These are phyloP conservation scores for Haplosporangium gracile DNA, from an alignment of 192 early-diverging fungal genomes.

Conservation along the genomic window DNA sequence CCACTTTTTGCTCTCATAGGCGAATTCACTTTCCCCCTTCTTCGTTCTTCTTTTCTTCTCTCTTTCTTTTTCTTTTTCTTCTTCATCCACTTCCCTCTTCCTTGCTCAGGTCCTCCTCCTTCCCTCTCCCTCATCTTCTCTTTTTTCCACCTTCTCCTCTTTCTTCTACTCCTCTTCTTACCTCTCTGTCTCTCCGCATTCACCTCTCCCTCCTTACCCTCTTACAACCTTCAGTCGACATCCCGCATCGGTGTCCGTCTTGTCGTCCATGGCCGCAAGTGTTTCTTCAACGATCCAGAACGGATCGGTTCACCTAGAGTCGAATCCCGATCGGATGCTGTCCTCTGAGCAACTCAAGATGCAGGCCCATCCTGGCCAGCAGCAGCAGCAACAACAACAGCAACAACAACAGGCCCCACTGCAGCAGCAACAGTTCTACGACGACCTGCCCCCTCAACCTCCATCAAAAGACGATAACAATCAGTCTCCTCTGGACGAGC, in stretches of 20 bases:
- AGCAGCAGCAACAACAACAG: constrained; percentile 8
- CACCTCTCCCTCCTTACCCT: not conserved
- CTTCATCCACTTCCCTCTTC: not conserved
- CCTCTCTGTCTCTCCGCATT: not conserved
- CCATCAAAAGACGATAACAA: not conserved
- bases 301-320: constrained; percentile 10
- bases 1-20: constrained; percentile 1
- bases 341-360: constrained; percentile 10
- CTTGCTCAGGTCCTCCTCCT: not conserved
- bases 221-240: not conserved
- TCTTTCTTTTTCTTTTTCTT: not conserved
- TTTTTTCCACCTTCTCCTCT: not conserved
- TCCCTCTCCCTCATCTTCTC: not conserved
- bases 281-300: constrained; percentile 38
- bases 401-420: constrained; percentile 15
- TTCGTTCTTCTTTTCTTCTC: not conserved
- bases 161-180: not conserved
- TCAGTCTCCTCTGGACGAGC: not conserved
- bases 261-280: constrained; percentile 42
- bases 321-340: constrained; percentile 8
- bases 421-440: not conserved
- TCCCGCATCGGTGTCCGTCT: not conserved
- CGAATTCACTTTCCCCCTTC: not conserved
- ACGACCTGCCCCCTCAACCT: not conserved
- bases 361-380: constrained; percentile 2